A percentile compares a stretch with the other conserved stretches of the same genome.
phyloP scores from a whole-genome alignment of 2,329 filamentous ascomycete genomes.

The Aureobasidium lini region DNA sequence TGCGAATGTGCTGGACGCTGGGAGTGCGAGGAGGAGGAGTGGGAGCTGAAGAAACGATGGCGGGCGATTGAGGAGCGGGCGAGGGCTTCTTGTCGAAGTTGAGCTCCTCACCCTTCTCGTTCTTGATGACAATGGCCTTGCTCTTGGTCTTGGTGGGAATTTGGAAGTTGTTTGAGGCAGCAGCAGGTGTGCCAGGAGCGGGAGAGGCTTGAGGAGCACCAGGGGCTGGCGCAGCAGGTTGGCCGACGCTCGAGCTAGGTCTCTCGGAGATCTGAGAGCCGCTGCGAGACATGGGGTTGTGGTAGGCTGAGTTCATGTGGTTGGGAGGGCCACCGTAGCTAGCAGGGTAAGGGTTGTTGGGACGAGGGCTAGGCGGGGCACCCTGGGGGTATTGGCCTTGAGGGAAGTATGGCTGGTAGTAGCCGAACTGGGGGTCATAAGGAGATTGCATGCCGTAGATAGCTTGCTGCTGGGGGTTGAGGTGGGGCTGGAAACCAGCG shows the following conservation, averaged over 20 bases:
- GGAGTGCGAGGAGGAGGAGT: conserved; percentile 62
- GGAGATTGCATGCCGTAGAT: conserved; percentile 48
- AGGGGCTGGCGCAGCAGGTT: conserved; percentile 19
- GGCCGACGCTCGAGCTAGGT: conserved; percentile 51
- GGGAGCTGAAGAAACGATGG: conserved; percentile 69
- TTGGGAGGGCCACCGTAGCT: conserved; percentile 41
- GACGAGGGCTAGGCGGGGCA: conserved; percentile 39
- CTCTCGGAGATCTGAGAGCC: conserved; percentile 68
- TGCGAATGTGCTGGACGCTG: conserved; percentile 61
- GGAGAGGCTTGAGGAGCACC: conserved; percentile 42
- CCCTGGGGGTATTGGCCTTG: conserved; percentile 43
- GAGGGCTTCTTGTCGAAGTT: conserved; percentile 46
- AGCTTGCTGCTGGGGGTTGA: conserved; percentile 53
- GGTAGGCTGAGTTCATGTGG: conserved; percentile 48
- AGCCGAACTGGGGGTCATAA: conserved; percentile 40
- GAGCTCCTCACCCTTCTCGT: conserved; percentile 69
- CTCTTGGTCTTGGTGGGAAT: conserved; percentile 58
- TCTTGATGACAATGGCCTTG: conserved; percentile 76
- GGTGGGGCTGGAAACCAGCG: conserved; percentile 51
- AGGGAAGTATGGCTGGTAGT: conserved; percentile 40
- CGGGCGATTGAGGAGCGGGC: conserved; percentile 46
- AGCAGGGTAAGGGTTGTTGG: conserved; percentile 34
- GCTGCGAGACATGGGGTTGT: conserved; percentile 73
- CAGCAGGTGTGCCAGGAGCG: conserved; percentile 50
- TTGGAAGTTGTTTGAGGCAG: conserved; percentile 54